Evolutionary conservation across 345 rosid species (phyloP).

Genomic region (Raphanus raphanistrum): DNA sequence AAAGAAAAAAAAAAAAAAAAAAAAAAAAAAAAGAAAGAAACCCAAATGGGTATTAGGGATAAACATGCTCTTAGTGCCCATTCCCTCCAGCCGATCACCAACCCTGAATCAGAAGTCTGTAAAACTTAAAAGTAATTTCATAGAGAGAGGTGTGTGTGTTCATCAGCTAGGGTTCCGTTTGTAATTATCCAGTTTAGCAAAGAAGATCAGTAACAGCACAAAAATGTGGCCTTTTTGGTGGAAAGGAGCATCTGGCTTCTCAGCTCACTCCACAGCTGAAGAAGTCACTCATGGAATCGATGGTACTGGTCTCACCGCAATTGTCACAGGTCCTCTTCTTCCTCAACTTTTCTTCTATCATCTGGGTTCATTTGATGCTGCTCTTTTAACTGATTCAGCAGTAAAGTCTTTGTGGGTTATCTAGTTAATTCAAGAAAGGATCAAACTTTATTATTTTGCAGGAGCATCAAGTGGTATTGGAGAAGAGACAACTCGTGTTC

Average conservation of each 20-base stretch:
- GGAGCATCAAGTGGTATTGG: conserved; percentile 89
- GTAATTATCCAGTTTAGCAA: not conserved
- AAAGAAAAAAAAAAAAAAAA: too few relatives aligned
- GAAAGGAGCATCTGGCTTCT: conserved; percentile 78
- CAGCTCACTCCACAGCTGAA: conserved; percentile 73
- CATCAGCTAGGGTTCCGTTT: conserved; percentile 20
- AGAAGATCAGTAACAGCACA: not conserved
- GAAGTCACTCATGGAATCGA: conserved; percentile 76
- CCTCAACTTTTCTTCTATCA: not conserved
- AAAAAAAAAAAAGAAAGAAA: too few relatives aligned
- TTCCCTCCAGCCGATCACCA: too few relatives aligned
- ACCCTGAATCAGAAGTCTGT: too few relatives aligned
- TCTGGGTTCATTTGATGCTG: not conserved
- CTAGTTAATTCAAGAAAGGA: not conserved
- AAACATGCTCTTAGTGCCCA: too few relatives aligned
- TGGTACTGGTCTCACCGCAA: conserved; percentile 74
- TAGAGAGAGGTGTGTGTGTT: not conserved
- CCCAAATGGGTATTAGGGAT: too few relatives aligned
- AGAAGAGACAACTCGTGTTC: conserved; percentile 67
- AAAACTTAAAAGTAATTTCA: too few relatives aligned
- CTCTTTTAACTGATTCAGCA: not conserved
- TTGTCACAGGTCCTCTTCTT: conserved; percentile 61
- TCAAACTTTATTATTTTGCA: conserved; percentile 19
- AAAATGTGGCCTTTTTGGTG: conserved; percentile 57
- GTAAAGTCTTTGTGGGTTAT: not conserved